phyloP scores from a whole-genome alignment of 768 basidiomycete genomes.

The Piloderma croceum region DNA sequence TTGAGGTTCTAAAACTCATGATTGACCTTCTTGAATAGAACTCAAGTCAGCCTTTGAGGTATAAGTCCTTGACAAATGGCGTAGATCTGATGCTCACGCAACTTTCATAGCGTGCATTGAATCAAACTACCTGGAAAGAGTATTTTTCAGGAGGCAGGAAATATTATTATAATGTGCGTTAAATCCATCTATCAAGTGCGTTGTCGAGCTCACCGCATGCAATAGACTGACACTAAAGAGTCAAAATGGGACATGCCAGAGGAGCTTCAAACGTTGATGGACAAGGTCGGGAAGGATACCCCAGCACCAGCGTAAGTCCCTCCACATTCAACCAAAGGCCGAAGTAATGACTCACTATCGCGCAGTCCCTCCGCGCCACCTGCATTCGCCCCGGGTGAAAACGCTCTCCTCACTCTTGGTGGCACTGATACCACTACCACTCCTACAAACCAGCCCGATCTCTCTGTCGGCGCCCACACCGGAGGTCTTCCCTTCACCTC shows the following conservation, averaged over 20 bases:
- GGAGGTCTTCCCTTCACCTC: slow-evolving; percentile 55
- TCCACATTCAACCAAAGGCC: too few relatives aligned
- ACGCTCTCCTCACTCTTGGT: slow-evolving; percentile 49
- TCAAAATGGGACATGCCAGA: slow-evolving; percentile 99
- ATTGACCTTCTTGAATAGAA: slow-evolving; percentile 45
- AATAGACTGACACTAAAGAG: slow-evolving; percentile 78
- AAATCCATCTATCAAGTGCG: too few relatives aligned
- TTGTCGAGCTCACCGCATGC: too few relatives aligned
- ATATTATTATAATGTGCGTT: slow-evolving; percentile 82
- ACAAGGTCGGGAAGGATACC: slow-evolving; percentile 78
- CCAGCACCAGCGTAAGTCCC: slow-evolving; percentile 27
- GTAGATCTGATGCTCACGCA: too few relatives aligned
- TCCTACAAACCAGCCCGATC: slow-evolving; percentile 38
- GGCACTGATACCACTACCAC: slow-evolving; percentile 41
- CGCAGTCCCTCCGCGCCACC: too few relatives aligned
- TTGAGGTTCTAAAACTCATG: too few relatives aligned
- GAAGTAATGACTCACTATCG: too few relatives aligned
- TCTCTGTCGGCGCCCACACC: slow-evolving; percentile 48
- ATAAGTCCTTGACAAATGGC: slow-evolving; percentile 13
- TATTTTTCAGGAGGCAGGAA: slow-evolving; percentile 90
- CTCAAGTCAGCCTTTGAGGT: slow-evolving; percentile 93
- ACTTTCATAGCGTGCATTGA: slow-evolving; percentile 66
- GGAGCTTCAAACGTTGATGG: slow-evolving; percentile 78
- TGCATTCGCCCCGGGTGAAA: too few relatives aligned
- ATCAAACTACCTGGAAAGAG: slow-evolving; percentile 91